Base-by-base conservation (phyloP, 2,329 filamentous ascomycete species). In the Sporothrix schenckii region DNA sequence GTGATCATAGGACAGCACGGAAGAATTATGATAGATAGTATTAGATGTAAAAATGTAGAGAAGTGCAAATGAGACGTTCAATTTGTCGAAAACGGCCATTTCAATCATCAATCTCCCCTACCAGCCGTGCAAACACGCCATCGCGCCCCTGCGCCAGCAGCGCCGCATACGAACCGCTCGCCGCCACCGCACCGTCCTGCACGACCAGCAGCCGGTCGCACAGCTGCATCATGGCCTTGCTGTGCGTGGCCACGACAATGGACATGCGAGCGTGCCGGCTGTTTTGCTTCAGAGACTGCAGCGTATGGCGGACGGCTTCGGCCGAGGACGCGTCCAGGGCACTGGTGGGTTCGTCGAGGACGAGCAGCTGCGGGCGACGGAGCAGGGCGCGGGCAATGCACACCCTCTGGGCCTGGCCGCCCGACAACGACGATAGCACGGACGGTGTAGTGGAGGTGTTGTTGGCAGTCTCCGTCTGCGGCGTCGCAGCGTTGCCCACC, bases 341-440 rank as follows among this genome's bases (percentile, higher is more conserved):
- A 34, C 56, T 69, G 0, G 94, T 97, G 0, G 93, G 92, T 80
- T 97, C 94, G 75, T 98, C 94, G 1, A 97, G 81, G 2, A 97
- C 85, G 19, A 97, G 80, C 2, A 97, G 82, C 53, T 86, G 84
- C 0, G 93, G 93, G 16, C 84, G 82, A 0, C 92, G 85, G 0
- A 91, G 85, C 0, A 97, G 82, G 0, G 93, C 93, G 1, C 94
- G 84, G 0, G 94, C 93, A 72, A 97, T 93, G 24, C 89, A 89
- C 1, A 97, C 79, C 0, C 93, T 85, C 77, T 97, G 94, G 0
- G 90, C 87, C 78, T 97, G 94, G 0, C 94, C 94, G 0, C 92
- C 93, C 0, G 90, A 93, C 0, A 97, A 79, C 0, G 85, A 81
- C 21, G 90, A 85, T 1, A 73, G 30, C 1, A 34, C 27, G 2